Percentiles rank a stretch among this genome's conserved stretches.
Evolutionary conservation across 441 rosid genomes (phyloP).

Genomic region (Gossypium trilobum): DNA sequence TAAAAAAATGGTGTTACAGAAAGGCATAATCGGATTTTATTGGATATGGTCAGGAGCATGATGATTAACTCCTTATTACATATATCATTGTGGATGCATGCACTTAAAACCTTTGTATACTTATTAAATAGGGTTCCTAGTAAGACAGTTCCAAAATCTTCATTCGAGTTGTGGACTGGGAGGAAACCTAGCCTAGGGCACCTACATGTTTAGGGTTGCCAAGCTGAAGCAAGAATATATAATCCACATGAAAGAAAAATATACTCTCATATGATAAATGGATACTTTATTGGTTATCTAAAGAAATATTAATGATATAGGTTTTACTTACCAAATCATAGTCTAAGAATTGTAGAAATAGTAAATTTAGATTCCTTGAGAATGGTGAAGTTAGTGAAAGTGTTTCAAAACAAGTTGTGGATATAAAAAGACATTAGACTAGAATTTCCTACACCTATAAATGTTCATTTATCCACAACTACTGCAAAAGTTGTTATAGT

Average conservation of each 20-base stretch:
- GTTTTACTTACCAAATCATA: background rate
- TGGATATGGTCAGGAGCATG: background rate
- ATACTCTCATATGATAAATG: too few relatives aligned
- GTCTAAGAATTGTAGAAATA: too few relatives aligned
- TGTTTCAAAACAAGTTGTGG: too few relatives aligned
- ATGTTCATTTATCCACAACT: too few relatives aligned
- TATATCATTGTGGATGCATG: background rate
- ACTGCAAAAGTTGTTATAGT: too few relatives aligned
- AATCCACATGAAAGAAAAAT: background rate
- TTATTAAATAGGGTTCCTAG: background rate
- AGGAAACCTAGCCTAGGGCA: background rate
- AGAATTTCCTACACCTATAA: too few relatives aligned
- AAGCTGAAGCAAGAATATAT: background rate
- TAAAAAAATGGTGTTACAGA: background rate
- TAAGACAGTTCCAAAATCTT: background rate
- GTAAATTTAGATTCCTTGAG: too few relatives aligned
- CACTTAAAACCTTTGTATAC: background rate
- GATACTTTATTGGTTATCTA: background rate
- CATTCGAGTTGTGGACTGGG: background rate
- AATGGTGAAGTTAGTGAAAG: too few relatives aligned
- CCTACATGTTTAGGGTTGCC: background rate
- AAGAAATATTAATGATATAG: background rate
- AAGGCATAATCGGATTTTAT: too few relatives aligned
- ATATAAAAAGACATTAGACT: too few relatives aligned
- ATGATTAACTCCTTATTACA: background rate